phyloP scores from a whole-genome alignment of 139 green algal genomes.

The Chlorella sp. region DNA sequence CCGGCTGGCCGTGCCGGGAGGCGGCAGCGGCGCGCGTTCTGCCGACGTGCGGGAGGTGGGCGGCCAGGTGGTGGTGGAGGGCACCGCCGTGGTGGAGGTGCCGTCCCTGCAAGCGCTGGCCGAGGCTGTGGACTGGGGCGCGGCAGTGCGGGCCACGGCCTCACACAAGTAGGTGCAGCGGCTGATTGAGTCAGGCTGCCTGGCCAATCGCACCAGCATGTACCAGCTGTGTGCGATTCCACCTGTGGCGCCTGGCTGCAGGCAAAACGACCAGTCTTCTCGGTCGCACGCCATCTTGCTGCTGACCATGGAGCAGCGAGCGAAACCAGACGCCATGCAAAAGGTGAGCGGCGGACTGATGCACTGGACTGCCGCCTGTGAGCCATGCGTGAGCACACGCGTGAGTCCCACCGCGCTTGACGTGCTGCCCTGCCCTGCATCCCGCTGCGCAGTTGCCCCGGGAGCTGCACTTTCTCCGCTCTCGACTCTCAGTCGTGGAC shows the following conservation, averaged over 20 bases:
- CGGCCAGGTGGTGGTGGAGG: slow-evolving; percentile 37
- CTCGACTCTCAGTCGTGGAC: slow-evolving; percentile 69
- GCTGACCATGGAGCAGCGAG: slow-evolving; percentile 37
- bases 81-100: slow-evolving; percentile 27
- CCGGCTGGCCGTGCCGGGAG: too few species aligned
- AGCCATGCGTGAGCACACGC: too few species aligned
- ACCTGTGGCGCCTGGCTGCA: too few species aligned
- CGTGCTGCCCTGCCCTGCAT: too few species aligned
- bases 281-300: slow-evolving; percentile 42
- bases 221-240: too few species aligned
- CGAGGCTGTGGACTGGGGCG: slow-evolving; percentile 19
- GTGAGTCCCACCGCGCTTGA: too few species aligned
- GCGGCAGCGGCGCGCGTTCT: too few species aligned
- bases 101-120: slow-evolving; percentile 10
- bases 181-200: too few species aligned
- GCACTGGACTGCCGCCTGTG: too few species aligned
- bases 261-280: slow-evolving; percentile 34
- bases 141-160: slow-evolving; percentile 11
- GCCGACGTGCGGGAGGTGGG: slow-evolving; percentile 27
- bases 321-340: not conserved
- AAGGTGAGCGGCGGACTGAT: slow-evolving; percentile 9
- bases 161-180: slow-evolving; percentile 24
- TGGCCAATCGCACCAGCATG: too few species aligned
- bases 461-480: slow-evolving; percentile 35
- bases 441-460: slow-evolving; percentile 19